phyloP scores from a whole-genome alignment of 192 early-diverging fungal species.

The Geranomyces michiganensis region DNA sequence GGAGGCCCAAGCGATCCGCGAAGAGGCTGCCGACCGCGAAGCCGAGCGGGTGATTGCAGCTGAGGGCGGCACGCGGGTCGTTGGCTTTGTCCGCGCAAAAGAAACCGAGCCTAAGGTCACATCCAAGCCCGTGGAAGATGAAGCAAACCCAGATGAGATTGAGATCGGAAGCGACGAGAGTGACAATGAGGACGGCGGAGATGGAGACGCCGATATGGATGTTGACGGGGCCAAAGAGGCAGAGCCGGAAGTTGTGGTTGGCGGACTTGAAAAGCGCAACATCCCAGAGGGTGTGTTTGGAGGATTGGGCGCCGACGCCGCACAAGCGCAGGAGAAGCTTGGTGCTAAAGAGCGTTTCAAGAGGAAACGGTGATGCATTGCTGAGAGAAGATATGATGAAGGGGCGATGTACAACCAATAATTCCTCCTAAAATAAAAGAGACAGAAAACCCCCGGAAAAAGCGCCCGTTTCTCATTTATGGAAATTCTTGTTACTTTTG shows the following conservation, averaged over 20 bases:
- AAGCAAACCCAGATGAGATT: conserved; percentile 70
- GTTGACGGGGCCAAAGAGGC: conserved; percentile 46
- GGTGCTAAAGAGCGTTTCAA: conserved; percentile 63
- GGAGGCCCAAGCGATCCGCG: conserved; percentile 31
- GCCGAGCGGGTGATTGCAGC: conserved; percentile 49
- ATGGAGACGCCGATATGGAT: conserved; percentile 11
- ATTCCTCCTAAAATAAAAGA: no score
- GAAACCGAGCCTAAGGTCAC: conserved; percentile 37
- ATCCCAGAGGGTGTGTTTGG: conserved; percentile 62
- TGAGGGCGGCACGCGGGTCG: conserved; percentile 40
- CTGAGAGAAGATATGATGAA: no score
- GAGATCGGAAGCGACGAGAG: conserved; percentile 60
- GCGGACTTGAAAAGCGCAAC: conserved; percentile 41
- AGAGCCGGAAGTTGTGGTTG: conserved; percentile 19
- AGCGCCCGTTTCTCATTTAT: no score
- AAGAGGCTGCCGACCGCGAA: conserved; percentile 48
- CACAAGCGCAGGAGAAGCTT: conserved; percentile 45
- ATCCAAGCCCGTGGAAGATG: conserved; percentile 28
- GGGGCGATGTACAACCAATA: no score
- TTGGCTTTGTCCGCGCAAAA: conserved; percentile 55
- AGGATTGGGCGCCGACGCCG: conserved; percentile 38
- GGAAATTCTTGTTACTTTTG: no score
- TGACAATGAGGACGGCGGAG: conserved; percentile 54
- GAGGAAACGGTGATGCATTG: conserved; percentile 42
- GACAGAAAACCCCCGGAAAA: no score